Base-by-base conservation (phyloP, 108 stramenopile species). In the Skeletonema grethae region DNA sequence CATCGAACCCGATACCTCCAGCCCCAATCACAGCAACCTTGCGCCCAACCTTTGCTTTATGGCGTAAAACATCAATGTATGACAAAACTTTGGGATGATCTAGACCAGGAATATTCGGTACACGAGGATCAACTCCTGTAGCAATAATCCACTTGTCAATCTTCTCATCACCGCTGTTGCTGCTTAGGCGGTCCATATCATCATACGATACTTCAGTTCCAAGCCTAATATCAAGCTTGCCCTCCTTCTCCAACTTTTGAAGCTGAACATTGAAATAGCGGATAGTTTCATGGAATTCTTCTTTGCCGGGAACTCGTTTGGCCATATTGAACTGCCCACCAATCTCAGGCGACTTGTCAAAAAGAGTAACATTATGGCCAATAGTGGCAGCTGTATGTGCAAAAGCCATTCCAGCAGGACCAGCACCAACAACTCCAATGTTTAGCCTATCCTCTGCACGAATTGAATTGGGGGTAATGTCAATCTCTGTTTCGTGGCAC, bases 1-100 rank as follows among this genome's bases (percentile, higher is more conserved):
- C 95, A 85, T 99, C 98, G 73, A 99, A 99, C 22, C 98, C 98
- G 62, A 99, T 99, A 1, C 98, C 98, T 43, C 98, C 98, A 7
- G 97, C 98, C 39, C 98, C 98, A 81, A 99, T 93, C 20, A 99
- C 73, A 22, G 97, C 98, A 6, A 99, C 97, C 1, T 79, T 77
- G 41, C 87, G 50, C 56, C 98, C 98, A 15, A 97, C 96, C 38
- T 87, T 82, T 45, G 82, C 86, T 45, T 91, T 80, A 41, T 85
- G 58, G 48, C 83, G 80, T 45, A 99, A 73, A 3, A 99, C 95
- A 79, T 99, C 98, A 59, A 97, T 87, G 69, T 99, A 99, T 12
- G 90, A 90, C 62, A 98, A 63, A 20, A 99, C 97, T 72, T 93
- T 96, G 35, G 93, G 95, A 59, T 90, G 90, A 61, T 95, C 88